Evolutionary conservation across 768 basidiomycete genomes (phyloP).

Genomic region (Boletus speciosus): DNA sequence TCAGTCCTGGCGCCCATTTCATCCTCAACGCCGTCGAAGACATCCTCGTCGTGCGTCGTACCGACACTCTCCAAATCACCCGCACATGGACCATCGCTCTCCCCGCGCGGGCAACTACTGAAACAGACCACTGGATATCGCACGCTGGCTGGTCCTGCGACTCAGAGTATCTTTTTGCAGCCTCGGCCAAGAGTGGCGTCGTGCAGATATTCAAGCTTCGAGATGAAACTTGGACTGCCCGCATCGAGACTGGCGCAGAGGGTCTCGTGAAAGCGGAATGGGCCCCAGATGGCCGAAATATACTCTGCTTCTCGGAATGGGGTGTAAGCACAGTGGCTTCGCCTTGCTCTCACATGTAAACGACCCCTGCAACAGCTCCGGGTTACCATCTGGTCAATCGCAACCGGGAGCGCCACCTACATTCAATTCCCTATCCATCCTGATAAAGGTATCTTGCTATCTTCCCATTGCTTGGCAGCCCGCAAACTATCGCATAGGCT

Average conservation of each 20-base stretch:
- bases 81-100: constrained; percentile 72
- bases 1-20: constrained; percentile 86
- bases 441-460: constrained; percentile 55
- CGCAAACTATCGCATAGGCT: constrained; percentile 43
- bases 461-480: not conserved
- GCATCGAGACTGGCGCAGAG: constrained; percentile 79
- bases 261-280: constrained; percentile 85
- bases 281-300: constrained; percentile 79
- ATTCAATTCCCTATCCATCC: constrained; percentile 85
- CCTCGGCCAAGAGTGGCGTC: constrained; percentile 64
- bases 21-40: constrained; percentile 78
- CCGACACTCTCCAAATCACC: constrained; percentile 80
- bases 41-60: constrained; percentile 76
- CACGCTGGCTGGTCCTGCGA: constrained; percentile 85
- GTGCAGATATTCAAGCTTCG: constrained; percentile 78
- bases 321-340: constrained; percentile 58
- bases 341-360: not conserved
- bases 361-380: constrained; percentile 53
- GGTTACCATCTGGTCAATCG: constrained; percentile 82
- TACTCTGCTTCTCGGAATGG: constrained; percentile 92
- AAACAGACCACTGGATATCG: constrained; percentile 51
- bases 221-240: constrained; percentile 74
- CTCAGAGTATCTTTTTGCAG: constrained; percentile 81
- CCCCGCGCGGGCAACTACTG: constrained; percentile 42
- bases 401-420: constrained; percentile 70